Conservation (phyloP, 176 grass and related monocot species). For the Oropetium thomaeum region DNA sequence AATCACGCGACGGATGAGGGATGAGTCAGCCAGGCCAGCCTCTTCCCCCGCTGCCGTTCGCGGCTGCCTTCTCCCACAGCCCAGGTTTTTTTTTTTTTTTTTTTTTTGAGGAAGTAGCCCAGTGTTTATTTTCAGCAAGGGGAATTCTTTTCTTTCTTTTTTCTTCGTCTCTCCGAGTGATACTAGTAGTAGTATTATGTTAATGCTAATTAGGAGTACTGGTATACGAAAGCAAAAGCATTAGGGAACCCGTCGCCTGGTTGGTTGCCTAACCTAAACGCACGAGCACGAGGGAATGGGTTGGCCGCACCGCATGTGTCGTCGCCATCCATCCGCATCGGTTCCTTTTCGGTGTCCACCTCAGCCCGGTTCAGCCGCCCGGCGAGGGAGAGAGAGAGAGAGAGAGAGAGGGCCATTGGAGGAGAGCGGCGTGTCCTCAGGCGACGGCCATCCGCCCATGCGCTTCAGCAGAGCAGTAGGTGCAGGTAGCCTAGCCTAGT, state of each 20-base stretch:
- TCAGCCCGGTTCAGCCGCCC: not conserved
- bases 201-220: no score
- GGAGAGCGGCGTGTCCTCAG: not conserved
- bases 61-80: not conserved
- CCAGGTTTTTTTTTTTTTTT: not conserved
- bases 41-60: not conserved
- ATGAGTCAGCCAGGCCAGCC: not conserved
- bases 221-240: no score
- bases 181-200: no score
- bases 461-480: not conserved
- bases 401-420: conserved; percentile 11
- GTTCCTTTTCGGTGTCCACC: not conserved
- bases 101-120: no score
- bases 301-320: not conserved
- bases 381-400: no score
- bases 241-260: no score
- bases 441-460: not conserved
- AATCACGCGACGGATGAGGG: not conserved
- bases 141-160: no score
- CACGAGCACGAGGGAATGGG: no score
- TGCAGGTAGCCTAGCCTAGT: not conserved
- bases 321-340: no score
- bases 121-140: no score
- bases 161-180: no score
- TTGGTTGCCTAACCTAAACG: no score